These are phyloP conservation scores for Silene vulgaris DNA, from an alignment of 179 eudicot genomes.

Conservation along the genomic window DNA sequence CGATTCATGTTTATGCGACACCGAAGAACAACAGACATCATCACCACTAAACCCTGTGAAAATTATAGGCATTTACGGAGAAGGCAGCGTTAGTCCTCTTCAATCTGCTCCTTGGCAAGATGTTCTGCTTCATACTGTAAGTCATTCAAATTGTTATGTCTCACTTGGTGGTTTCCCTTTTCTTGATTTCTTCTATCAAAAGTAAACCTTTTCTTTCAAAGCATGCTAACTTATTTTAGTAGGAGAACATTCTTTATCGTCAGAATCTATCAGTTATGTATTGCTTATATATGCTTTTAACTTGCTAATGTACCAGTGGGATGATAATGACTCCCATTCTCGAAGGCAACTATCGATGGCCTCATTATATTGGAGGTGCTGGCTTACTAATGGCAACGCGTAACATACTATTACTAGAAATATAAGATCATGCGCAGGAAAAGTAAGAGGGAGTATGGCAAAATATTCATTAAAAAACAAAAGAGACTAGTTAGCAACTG, in stretches of 20 bases:
- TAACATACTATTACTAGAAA: not conserved
- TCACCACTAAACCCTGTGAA: slow-evolving; percentile 35
- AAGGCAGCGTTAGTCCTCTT: slow-evolving; percentile 71
- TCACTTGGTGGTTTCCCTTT: not conserved
- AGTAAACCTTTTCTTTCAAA: too few species aligned
- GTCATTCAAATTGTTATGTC: slow-evolving; percentile 17
- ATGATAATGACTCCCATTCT: not conserved
- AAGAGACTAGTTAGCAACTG: too few species aligned
- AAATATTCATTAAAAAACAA: too few species aligned
- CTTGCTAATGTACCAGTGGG: not conserved
- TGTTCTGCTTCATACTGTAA: slow-evolving; percentile 84
- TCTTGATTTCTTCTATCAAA: not conserved
- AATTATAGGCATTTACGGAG: slow-evolving; percentile 63
- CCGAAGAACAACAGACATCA: slow-evolving; percentile 16
- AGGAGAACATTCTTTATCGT: too few species aligned
- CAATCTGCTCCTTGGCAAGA: slow-evolving; percentile 71
- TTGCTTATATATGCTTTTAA: too few species aligned
- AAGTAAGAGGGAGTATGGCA: too few species aligned
- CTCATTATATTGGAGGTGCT: not conserved
- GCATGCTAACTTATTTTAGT: too few species aligned
- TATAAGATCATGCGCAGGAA: not conserved
- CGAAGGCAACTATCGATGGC: too few species aligned
- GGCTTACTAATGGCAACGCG: not conserved
- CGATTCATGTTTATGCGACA: slow-evolving; percentile 5
- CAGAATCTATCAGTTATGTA: too few species aligned